Conservation (phyloP, 2,329 filamentous ascomycete genomes). For the Remersonia thermophila region DNA sequence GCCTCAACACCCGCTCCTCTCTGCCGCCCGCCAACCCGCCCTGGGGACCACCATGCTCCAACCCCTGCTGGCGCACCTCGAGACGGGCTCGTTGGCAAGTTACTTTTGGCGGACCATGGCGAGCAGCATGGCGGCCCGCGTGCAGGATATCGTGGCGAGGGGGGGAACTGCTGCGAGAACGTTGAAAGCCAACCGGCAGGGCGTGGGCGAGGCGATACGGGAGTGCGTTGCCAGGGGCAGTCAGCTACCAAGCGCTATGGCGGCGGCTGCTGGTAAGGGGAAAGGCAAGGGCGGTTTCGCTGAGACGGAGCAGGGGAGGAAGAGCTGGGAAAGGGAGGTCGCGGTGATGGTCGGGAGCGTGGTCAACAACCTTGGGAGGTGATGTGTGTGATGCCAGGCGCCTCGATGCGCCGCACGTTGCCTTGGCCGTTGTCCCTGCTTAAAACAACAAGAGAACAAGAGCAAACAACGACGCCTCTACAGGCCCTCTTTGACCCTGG, state of each 20-base stretch:
- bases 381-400: background rate
- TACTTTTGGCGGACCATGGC: constrained; percentile 93
- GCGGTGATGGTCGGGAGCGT: constrained; percentile 90
- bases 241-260: constrained; percentile 48
- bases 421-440: background rate
- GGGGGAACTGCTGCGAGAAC: constrained; percentile 78
- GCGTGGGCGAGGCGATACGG: constrained; percentile 62
- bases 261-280: constrained; percentile 25
- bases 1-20: constrained; percentile 55
- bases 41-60: constrained; percentile 47
- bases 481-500: background rate
- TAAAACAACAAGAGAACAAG: too few relatives aligned
- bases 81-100: constrained; percentile 74
- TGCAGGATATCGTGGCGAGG: constrained; percentile 71
- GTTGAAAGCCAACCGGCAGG: constrained; percentile 60
- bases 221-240: constrained; percentile 75
- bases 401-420: background rate
- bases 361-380: constrained; percentile 43
- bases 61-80: constrained; percentile 62
- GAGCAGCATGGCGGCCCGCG: constrained; percentile 58
- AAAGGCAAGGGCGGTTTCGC: constrained; percentile 32
- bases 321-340: constrained; percentile 75
- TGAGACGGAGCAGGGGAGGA: constrained; percentile 27
- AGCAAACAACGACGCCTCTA: too few relatives aligned
- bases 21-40: constrained; percentile 15